Conservation (phyloP, 2,329 filamentous ascomycete genomes). For the Beauveria sp. region DNA sequence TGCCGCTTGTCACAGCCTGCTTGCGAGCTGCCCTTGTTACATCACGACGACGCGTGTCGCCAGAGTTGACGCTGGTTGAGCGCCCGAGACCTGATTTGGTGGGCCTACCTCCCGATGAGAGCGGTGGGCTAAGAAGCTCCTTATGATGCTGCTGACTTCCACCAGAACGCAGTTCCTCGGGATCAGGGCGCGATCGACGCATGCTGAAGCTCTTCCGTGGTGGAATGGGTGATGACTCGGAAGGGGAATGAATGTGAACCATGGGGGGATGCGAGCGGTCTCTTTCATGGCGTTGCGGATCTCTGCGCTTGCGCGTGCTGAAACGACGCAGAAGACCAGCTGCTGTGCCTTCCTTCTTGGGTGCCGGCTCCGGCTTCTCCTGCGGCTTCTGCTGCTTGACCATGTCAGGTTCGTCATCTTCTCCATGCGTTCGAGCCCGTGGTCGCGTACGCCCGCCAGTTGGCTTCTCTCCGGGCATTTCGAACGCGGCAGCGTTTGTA, state of each 20-base stretch:
- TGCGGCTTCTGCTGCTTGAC: constrained; percentile 29
- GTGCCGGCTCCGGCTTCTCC: constrained; percentile 51
- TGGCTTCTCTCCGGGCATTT: constrained; percentile 82
- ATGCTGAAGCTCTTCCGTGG: constrained; percentile 88
- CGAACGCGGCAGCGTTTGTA: constrained; percentile 77
- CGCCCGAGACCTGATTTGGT: constrained; percentile 65
- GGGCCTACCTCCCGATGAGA: constrained; percentile 52
- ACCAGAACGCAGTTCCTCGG: constrained; percentile 46
- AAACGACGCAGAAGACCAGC: constrained; percentile 80
- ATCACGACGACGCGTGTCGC: constrained; percentile 64
- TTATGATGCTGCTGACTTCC: constrained; percentile 66
- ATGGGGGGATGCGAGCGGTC: constrained; percentile 65
- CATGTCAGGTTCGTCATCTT: constrained; percentile 75
- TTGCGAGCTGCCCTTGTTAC: constrained; percentile 47
- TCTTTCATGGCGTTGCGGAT: constrained; percentile 53
- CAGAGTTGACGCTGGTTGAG: constrained; percentile 87
- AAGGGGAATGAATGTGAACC: constrained; percentile 71
- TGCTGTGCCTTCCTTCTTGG: constrained; percentile 81
- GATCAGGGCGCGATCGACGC: constrained; percentile 47
- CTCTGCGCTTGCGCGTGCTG: constrained; percentile 75
- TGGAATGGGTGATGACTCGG: constrained; percentile 48
- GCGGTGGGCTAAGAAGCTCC: constrained; percentile 69
- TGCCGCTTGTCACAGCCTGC: constrained; percentile 68
- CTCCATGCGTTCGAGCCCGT: constrained; percentile 84
- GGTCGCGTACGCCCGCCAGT: constrained; percentile 78